Evolutionary conservation across 371 early-diverging fungal genomes (phyloP).

Genomic region (Syncephalis fuscata): DNA sequence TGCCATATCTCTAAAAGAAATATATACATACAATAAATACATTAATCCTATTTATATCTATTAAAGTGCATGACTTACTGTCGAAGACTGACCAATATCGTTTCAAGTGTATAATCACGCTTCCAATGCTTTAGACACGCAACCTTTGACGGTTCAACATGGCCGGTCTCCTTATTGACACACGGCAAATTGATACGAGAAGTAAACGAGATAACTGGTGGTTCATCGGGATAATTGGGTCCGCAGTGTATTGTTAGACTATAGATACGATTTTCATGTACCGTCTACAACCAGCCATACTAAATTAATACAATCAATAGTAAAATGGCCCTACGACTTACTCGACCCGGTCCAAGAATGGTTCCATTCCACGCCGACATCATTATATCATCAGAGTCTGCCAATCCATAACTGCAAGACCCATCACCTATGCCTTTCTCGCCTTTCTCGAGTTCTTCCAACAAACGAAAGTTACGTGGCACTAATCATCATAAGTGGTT

Average conservation of each 20-base stretch:
- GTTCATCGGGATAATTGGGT: slow-evolving; percentile 62
- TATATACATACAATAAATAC: neutral
- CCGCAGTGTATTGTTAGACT: slow-evolving; percentile 71
- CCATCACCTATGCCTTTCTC: slow-evolving; percentile 96
- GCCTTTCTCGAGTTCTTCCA: slow-evolving; percentile 94
- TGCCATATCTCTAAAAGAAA: slow-evolving; percentile 63
- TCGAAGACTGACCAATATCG: slow-evolving; percentile 70
- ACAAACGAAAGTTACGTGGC: slow-evolving; percentile 90
- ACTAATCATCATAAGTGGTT: no score
- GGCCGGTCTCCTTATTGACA: slow-evolving; percentile 64
- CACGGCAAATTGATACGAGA: slow-evolving; percentile 79
- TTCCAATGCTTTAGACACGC: slow-evolving; percentile 70
- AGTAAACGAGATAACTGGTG: slow-evolving; percentile 66
- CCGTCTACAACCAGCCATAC: slow-evolving; percentile 38
- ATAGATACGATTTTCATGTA: slow-evolving; percentile 91
- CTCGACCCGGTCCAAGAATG: slow-evolving; percentile 88
- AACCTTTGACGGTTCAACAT: slow-evolving; percentile 54
- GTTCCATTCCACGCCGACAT: slow-evolving; percentile 90
- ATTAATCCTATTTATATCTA: neutral
- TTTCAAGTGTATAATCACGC: slow-evolving; percentile 57
- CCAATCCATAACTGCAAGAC: slow-evolving; percentile 82
- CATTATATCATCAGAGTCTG: slow-evolving; percentile 67
- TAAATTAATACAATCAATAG: neutral
- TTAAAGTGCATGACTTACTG: no score
- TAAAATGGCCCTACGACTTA: slow-evolving; percentile 16